Evolutionary conservation across 177 flowering plant genomes (phyloP), one percentile per base, ranked within the genome.

Genomic region (Telopea speciosissima): DNA sequence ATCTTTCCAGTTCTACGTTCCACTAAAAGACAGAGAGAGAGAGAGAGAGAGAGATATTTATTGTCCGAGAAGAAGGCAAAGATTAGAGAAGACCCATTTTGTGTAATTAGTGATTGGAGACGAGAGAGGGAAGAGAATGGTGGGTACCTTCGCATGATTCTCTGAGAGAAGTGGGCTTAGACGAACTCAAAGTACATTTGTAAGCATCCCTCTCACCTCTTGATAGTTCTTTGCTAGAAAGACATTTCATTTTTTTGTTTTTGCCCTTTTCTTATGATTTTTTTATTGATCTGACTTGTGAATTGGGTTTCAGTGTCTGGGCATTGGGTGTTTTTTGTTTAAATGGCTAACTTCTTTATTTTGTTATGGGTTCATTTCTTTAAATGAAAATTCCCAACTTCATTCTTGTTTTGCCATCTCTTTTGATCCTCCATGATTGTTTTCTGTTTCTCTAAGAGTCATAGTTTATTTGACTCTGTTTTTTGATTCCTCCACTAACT

Each of bases 91-190:
- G n/a, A n/a, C n/a, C n/a, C n/a, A n/a, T n/a, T n/a, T n/a, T 44
- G 13, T 44, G 49, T 44, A 13, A 44, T 44, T 44, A 9, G 49
- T 44, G 13, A 54, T 16, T 21, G 1, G 22, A 24, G 25, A 16
- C n/a, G n/a, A 16, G 59, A 49, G 54, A 49, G 22, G 31, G 22
- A 68, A 25, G 33, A 79, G 71, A 12, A 90, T 92, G 97, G 93
- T 90, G 83, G 95, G 98, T 61, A 73, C 91, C 78, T 93, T 93
- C 76, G 89, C 98, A 2, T 81, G 87, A 68, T 84, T 93, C 69
- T 81, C 90, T 66, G 86, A 60, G 23, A 69, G 85, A 81, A 72
- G 66, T 70, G 82, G 83, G 21, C 97, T 87, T 82, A 87, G 98
- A 58, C 83, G 97, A 9, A 71, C 89, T 36, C 98, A 89, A 70